A percentile compares a stretch with the other conserved stretches of the same genome.
Evolutionary conservation across 176 grass and related monocot species (phyloP).

Genomic region (Neostapfia colusana): DNA sequence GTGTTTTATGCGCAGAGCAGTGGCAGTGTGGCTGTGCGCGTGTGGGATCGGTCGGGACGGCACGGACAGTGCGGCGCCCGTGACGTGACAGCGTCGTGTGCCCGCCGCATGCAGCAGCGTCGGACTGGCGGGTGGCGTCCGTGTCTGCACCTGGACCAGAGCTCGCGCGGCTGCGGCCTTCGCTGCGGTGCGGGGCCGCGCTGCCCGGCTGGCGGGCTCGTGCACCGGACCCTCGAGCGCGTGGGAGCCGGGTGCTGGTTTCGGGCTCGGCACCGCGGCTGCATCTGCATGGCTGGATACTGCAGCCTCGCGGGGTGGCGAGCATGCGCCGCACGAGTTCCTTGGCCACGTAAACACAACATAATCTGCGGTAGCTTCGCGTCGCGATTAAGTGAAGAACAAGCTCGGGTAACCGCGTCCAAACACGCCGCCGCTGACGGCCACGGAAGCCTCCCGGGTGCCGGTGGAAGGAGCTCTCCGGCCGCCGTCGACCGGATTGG

Average conservation of each 20-base stretch:
- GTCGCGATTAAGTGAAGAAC: not conserved
- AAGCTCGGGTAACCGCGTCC: not conserved
- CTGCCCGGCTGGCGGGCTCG: constrained; percentile 19
- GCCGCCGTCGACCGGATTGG: constrained; percentile 27
- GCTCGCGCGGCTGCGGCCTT: too few relatives aligned
- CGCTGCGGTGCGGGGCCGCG: not conserved
- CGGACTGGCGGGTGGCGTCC: too few relatives aligned
- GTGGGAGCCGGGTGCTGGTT: too few relatives aligned
- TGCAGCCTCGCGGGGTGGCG: not conserved
- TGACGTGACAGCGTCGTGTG: constrained; percentile 63
- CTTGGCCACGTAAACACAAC: not conserved
- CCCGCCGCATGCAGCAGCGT: not conserved
- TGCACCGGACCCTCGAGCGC: too few relatives aligned
- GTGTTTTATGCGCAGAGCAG: constrained; percentile 1
- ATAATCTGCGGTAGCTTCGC: constrained; percentile 12
- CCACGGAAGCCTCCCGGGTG: not conserved
- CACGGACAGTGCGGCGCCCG: constrained; percentile 1
- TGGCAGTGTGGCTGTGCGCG: not conserved
- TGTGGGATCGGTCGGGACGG: constrained; percentile 7
- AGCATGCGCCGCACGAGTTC: not conserved
- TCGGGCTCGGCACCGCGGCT: too few relatives aligned
- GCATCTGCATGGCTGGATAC: too few relatives aligned
- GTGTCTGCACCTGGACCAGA: too few relatives aligned
- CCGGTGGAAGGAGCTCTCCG: constrained; percentile 19
- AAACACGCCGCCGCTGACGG: not conserved